phyloP scores from a whole-genome alignment of 2,329 filamentous ascomycete genomes.

The Shiraia bambusicola region DNA sequence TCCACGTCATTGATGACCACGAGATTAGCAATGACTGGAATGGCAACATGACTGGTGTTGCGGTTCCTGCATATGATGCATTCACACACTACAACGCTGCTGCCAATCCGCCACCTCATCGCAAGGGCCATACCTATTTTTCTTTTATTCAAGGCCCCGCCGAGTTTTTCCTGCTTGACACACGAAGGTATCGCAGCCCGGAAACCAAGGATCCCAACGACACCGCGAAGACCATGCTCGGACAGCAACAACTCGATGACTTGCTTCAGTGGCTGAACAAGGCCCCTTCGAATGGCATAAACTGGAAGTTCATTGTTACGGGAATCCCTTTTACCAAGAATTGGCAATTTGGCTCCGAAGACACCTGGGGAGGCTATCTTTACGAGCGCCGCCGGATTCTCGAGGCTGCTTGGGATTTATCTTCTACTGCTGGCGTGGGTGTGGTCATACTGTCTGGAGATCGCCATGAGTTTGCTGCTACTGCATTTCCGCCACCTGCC shows the following conservation, averaged over 20 bases:
- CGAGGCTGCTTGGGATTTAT: conserved; percentile 88
- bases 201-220: conserved; percentile 63
- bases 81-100: conserved; percentile 84
- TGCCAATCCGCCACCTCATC: conserved; percentile 74
- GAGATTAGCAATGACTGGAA: conserved; percentile 96
- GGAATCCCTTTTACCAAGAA: conserved; percentile 97
- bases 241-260: conserved; percentile 73
- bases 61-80: conserved; percentile 75
- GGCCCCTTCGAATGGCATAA: conserved; percentile 72
- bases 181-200: conserved; percentile 77
- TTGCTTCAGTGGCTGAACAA: conserved; percentile 74
- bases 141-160: conserved; percentile 87
- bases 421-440: conserved; percentile 68
- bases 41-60: conserved; percentile 76
- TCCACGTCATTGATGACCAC: conserved; percentile 95
- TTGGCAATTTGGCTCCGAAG: conserved; percentile 82
- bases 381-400: conserved; percentile 76
- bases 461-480: conserved; percentile 95
- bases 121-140: conserved; percentile 75
- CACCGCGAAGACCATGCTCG: conserved; percentile 82
- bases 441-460: conserved; percentile 87
- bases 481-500: conserved; percentile 67
- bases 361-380: conserved; percentile 94
- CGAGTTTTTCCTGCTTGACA: conserved; percentile 93
- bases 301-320: conserved; percentile 91